Evolutionary conservation across 108 stramenopile species (phyloP).

Genomic region (Discostella pseudostelligera): DNA sequence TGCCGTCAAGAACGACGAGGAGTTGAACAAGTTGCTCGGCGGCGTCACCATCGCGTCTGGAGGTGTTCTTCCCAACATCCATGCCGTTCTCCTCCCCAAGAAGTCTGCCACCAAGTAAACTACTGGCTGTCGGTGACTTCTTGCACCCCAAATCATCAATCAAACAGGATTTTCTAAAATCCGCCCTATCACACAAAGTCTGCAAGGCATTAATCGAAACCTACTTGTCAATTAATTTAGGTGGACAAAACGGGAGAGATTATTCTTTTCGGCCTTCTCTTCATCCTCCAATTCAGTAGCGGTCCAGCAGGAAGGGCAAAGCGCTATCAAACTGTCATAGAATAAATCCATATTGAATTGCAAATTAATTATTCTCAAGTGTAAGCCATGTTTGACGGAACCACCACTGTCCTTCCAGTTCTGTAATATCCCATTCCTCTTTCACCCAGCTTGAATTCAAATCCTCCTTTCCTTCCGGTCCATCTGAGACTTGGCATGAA

Average conservation of each 20-base stretch:
- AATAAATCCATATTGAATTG: too few species aligned
- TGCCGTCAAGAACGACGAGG: constrained; percentile 87
- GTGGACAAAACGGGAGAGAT: too few species aligned
- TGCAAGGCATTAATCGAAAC: neutral
- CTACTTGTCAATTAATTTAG: too few species aligned
- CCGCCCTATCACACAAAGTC: constrained; percentile 7
- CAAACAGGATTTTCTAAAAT: constrained; percentile 15
- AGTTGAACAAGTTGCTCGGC: constrained; percentile 86
- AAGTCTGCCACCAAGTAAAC: constrained; percentile 48
- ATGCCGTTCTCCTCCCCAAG: constrained; percentile 76
- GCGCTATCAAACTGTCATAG: too few species aligned
- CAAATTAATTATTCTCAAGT: constrained; percentile 15
- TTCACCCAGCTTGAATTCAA: constrained; percentile 88
- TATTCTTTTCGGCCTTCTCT: too few species aligned
- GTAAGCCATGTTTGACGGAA: constrained; percentile 83
- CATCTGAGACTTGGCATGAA: constrained; percentile 68
- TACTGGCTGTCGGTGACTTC: neutral
- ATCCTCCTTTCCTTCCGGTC: constrained; percentile 78
- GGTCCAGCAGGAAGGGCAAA: too few species aligned
- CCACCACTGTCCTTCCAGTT: constrained; percentile 81
- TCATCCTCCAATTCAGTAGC: too few species aligned
- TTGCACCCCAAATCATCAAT: neutral
- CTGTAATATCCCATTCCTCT: constrained; percentile 87
- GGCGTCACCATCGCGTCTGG: constrained; percentile 88
- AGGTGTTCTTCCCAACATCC: constrained; percentile 93